Percentiles rank a stretch among this genome's conserved stretches.
phyloP scores from a whole-genome alignment of 495 filamentous ascomycete species.

The Penicillium coprophilum region DNA sequence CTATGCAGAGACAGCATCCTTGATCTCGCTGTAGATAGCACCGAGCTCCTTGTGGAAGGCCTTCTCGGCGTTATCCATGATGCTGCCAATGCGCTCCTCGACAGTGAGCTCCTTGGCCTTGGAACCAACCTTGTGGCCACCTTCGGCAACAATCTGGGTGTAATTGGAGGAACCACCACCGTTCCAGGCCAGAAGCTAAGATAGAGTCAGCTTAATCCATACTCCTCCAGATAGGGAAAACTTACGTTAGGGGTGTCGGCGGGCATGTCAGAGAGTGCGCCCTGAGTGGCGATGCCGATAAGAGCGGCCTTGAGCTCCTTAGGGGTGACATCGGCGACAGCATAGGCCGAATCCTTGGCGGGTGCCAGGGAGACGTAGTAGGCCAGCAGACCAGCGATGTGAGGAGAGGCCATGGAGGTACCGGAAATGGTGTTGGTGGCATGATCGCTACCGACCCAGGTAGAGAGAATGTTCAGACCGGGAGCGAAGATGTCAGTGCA shows the following conservation, averaged over 20 bases:
- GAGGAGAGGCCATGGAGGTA: conserved; percentile 98
- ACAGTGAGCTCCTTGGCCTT: conserved; percentile 18
- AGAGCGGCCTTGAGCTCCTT: conserved; percentile 90
- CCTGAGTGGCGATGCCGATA: conserved; percentile 78
- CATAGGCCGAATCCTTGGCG: conserved; percentile 79
- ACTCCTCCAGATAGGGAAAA: conserved; percentile 7
- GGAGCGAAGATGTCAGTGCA: conserved; percentile 99
- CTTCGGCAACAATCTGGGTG: conserved; percentile 74
- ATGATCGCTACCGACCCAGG: conserved; percentile 94
- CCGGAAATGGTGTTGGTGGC: conserved; percentile 98
- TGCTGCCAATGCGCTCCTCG: conserved; percentile 32
- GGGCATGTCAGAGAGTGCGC: conserved; percentile 80
- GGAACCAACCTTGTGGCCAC: conserved; percentile 40
- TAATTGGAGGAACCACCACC: conserved; percentile 93
- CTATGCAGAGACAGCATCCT: conserved; percentile 44
- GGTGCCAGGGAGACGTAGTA: conserved; percentile 98
- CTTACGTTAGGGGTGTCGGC: conserved; percentile 75
- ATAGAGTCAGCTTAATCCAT: conserved; percentile 39
- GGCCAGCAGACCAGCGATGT: conserved; percentile 92
- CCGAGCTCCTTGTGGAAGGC: conserved; percentile 38
- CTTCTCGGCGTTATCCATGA: conserved; percentile 41
- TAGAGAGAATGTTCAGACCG: conserved; percentile 93
- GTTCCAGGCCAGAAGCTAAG: conserved; percentile 92
- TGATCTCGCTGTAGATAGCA: conserved; percentile 50
- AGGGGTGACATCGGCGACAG: conserved; percentile 85